Conservation (phyloP, 176 grass and related monocot genomes). For the Zoysia pacifica region DNA sequence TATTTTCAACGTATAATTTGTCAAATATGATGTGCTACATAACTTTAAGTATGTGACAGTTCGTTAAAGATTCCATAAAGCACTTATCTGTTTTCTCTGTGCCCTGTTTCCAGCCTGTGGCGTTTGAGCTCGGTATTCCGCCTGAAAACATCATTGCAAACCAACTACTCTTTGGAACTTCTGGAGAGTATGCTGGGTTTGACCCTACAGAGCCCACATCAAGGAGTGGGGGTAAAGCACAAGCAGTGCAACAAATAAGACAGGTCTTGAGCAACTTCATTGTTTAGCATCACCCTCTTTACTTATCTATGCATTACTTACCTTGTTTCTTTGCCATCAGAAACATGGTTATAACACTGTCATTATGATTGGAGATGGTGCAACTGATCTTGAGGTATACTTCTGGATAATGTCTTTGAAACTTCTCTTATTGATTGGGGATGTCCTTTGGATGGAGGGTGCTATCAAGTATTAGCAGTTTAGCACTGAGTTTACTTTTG, state of each 20-base stretch:
- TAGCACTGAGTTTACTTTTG: not conserved
- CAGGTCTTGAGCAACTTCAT: slow-evolving; percentile 45
- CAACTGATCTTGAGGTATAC: slow-evolving; percentile 37
- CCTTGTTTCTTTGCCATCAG: slow-evolving; percentile 34
- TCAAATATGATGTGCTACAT: not conserved
- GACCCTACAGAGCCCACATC: slow-evolving; percentile 86
- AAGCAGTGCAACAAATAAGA: slow-evolving; percentile 87
- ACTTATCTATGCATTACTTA: slow-evolving; percentile 23
- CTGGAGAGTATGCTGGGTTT: slow-evolving; percentile 87
- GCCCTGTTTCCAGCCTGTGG: slow-evolving; percentile 66
- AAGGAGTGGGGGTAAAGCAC: slow-evolving; percentile 82
- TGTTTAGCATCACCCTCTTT: not conserved
- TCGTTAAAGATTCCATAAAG: not conserved
- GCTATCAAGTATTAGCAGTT: not conserved
- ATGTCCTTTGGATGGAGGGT: not conserved
- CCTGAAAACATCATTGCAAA: slow-evolving; percentile 90
- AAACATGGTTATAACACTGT: slow-evolving; percentile 43
- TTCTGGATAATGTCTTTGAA: not conserved
- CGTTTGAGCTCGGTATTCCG: slow-evolving; percentile 75
- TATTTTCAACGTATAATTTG: not conserved
- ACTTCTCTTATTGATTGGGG: not conserved
- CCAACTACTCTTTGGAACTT: slow-evolving; percentile 70
- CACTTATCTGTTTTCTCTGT: slow-evolving; percentile 23
- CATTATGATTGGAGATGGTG: slow-evolving; percentile 91
- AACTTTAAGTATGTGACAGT: not conserved